A percentile compares a stretch with the other conserved stretches of the same genome.
Conservation (phyloP, 2,329 filamentous ascomycete genomes). For the Aspergillus bombycis region DNA sequence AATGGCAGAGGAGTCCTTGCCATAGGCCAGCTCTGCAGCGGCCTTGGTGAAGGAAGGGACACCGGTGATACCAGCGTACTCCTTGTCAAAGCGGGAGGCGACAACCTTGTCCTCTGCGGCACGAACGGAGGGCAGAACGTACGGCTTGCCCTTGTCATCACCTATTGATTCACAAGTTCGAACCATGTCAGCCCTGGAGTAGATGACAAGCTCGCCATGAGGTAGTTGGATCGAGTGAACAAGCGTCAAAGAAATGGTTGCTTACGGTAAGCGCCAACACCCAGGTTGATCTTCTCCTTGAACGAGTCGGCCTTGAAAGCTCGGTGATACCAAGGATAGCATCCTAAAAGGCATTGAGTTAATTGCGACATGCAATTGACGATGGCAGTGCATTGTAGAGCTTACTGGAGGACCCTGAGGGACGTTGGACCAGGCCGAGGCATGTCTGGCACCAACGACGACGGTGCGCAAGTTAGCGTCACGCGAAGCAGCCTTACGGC, state of each 20-base stretch:
- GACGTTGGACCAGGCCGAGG: conserved; percentile 87
- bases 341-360: conserved; percentile 31
- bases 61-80: conserved; percentile 97
- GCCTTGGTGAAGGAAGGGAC: conserved; percentile 91
- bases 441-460: conserved; percentile 58
- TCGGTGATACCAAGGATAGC: conserved; percentile 73
- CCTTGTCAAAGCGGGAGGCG: conserved; percentile 81
- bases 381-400: background rate
- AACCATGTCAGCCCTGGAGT: background rate
- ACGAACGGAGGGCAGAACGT: conserved; percentile 91
- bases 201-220: background rate
- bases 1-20: conserved; percentile 74
- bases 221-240: background rate
- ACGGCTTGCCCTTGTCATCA: conserved; percentile 96
- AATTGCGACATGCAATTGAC: background rate
- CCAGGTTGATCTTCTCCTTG: conserved; percentile 96
- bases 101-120: conserved; percentile 87
- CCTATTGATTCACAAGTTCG: conserved; percentile 31
- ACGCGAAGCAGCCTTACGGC: conserved; percentile 44
- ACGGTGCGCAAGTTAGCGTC: conserved; percentile 44
- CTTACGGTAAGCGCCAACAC: conserved; percentile 91
- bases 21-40: conserved; percentile 89
- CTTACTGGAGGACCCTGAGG: conserved; percentile 89
- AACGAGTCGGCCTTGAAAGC: conserved; percentile 97
- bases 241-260: conserved; percentile 4